phyloP scores from a whole-genome alignment of 2,329 filamentous ascomycete species.

The Endoconidiophora laricicola region DNA sequence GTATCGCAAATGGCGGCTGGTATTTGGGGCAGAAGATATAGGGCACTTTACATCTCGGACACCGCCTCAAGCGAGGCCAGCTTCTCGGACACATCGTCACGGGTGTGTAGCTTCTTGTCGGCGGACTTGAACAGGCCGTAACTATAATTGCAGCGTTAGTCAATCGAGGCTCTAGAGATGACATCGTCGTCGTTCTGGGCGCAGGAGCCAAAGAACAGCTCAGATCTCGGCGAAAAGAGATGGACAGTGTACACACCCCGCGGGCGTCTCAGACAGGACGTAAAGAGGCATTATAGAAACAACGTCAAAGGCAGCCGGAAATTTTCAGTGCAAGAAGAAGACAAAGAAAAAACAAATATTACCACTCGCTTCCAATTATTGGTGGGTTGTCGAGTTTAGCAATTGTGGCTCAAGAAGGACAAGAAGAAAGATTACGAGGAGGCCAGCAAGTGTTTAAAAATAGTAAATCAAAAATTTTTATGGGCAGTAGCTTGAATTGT shows the following conservation, averaged over 20 bases:
- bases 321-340: not conserved
- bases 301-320: too few species aligned
- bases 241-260: slow-evolving; percentile 37
- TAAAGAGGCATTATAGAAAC: slow-evolving; percentile 41
- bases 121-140: slow-evolving; percentile 97
- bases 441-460: slow-evolving; percentile 8
- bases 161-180: not conserved
- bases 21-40: slow-evolving; percentile 15
- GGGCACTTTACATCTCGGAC: slow-evolving; percentile 54
- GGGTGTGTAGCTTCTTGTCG: slow-evolving; percentile 94
- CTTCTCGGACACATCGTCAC: slow-evolving; percentile 60
- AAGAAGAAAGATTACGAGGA: slow-evolving; percentile 11
- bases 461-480: slow-evolving; percentile 13
- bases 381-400: slow-evolving; percentile 5
- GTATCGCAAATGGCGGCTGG: not conserved
- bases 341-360: slow-evolving; percentile 5
- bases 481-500: slow-evolving; percentile 11
- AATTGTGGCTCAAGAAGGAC: slow-evolving; percentile 7
- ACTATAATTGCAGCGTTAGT: slow-evolving; percentile 29
- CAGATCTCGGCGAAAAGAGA: not conserved
- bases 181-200: not conserved
- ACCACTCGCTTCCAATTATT: slow-evolving; percentile 9
- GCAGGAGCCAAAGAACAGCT: not conserved
- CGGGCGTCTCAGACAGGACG: slow-evolving; percentile 85
- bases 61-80: slow-evolving; percentile 68